A percentile compares a stretch with the other conserved stretches of the same genome.
These are phyloP conservation scores for Solanum pimpinellifolium DNA, from an alignment of 257 asterid species.

Conservation along the genomic window DNA sequence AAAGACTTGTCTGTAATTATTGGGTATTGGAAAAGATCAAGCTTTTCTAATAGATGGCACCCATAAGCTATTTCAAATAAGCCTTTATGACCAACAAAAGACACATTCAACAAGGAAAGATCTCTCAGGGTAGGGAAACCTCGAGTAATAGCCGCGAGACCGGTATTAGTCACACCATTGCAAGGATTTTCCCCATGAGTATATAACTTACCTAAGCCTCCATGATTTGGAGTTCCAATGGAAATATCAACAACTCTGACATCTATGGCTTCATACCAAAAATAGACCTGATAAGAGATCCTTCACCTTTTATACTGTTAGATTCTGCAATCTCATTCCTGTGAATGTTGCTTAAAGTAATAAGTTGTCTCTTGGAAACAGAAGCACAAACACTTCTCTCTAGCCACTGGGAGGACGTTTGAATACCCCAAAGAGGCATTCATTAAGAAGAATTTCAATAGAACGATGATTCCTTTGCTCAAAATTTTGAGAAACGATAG, in stretches of 20 bases:
- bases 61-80: not conserved
- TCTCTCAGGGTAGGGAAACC: not conserved
- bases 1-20: not conserved
- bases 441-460: not conserved
- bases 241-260: not conserved
- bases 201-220: not conserved
- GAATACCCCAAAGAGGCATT: not conserved
- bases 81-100: not conserved
- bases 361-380: not conserved
- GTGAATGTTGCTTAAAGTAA: not conserved
- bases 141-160: not conserved
- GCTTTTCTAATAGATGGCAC: not conserved
- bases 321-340: no score
- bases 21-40: not conserved
- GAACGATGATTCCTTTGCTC: not conserved
- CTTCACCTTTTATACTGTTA: not conserved
- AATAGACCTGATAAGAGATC: not conserved
- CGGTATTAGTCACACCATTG: not conserved
- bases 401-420: not conserved
- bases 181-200: not conserved
- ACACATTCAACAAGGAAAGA: not conserved
- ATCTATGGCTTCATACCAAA: not conserved
- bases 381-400: not conserved
- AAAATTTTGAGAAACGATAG: not conserved
- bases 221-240: not conserved